Evolutionary conservation across 192 early-diverging fungal genomes (phyloP).

Genomic region (Dissophora globulifera): DNA sequence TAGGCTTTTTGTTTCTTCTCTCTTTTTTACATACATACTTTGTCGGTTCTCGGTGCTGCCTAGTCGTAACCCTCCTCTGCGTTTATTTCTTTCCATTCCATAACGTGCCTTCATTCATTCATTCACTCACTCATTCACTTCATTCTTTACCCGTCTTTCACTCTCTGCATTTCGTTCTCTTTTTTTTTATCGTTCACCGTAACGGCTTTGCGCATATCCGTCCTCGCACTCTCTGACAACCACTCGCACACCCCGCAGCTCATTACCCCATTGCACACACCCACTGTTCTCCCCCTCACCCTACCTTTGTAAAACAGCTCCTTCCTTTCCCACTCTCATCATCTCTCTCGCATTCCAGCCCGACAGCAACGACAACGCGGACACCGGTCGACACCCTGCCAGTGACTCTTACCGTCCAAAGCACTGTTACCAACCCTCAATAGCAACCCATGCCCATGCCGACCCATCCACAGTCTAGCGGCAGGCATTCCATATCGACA

Average conservation of each 20-base stretch:
- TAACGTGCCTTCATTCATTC: not conserved
- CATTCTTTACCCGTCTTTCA: not conserved
- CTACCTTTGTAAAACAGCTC: not conserved
- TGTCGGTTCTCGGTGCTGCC: too few species aligned
- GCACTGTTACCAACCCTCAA: not conserved
- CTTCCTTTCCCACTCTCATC: too few species aligned
- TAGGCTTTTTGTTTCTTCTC: not conserved
- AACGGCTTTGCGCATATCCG: too few species aligned
- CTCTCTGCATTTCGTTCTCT: too few species aligned
- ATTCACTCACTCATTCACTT: not conserved
- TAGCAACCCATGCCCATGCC: conserved; percentile 44
- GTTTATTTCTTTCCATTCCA: not conserved
- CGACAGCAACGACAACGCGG: not conserved
- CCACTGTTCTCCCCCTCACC: not conserved
- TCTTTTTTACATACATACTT: too few species aligned
- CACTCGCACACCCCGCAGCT: not conserved
- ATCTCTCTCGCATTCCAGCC: not conserved
- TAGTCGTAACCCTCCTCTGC: too few species aligned
- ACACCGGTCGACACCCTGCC: not conserved
- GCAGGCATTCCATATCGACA: conserved; percentile 33
- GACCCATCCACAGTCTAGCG: conserved; percentile 37
- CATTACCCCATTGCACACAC: not conserved
- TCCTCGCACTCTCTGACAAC: too few species aligned
- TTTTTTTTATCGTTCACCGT: too few species aligned
- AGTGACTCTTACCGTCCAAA: too few species aligned